Evolutionary conservation across 305 asterid genomes (phyloP).

Genomic region (Coffea humblotiana): DNA sequence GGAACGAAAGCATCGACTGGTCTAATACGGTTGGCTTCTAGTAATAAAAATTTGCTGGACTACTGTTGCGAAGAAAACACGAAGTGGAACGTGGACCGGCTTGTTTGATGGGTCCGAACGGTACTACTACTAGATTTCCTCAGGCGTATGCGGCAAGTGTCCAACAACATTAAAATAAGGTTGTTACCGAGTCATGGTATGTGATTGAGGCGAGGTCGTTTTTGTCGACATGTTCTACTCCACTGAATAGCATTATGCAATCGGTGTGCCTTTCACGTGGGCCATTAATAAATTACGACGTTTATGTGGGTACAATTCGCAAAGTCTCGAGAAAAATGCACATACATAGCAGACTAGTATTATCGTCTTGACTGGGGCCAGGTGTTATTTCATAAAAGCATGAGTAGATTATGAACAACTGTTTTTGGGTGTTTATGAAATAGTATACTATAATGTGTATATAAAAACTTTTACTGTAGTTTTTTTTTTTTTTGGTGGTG

Average conservation of each 20-base stretch:
- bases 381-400: too few relatives aligned
- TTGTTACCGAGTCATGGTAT: neutral
- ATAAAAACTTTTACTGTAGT: too few relatives aligned
- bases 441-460: too few relatives aligned
- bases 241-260: neutral
- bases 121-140: neutral
- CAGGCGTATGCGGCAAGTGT: neutral
- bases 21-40: slow-evolving; percentile 19
- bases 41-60: too few relatives aligned
- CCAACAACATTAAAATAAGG: neutral
- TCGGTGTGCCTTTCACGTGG: neutral
- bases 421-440: too few relatives aligned
- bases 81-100: slow-evolving; percentile 21
- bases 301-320: neutral
- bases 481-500: too few relatives aligned
- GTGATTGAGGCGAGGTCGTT: neutral
- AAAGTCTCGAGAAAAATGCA: neutral
- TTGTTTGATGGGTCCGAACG: slow-evolving; percentile 12
- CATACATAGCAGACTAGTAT: neutral
- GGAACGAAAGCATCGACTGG: neutral
- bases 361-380: too few relatives aligned
- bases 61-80: neutral
- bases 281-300: neutral
- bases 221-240: neutral
- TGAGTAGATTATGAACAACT: too few relatives aligned